phyloP scores from a whole-genome alignment of 495 filamentous ascomycete species.

The Hypoxylon rickii region DNA sequence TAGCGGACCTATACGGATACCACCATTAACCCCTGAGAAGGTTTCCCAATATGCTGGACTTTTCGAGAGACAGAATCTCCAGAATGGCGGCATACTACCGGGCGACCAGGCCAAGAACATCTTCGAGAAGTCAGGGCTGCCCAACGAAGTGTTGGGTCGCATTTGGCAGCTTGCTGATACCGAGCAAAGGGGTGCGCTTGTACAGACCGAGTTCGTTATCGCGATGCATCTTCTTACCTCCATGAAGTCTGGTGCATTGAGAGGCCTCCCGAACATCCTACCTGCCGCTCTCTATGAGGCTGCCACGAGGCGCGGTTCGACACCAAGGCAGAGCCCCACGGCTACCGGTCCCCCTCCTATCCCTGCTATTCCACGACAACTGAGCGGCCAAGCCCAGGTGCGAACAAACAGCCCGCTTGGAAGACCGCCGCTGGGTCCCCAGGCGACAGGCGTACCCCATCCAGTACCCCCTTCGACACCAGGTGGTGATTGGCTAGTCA shows the following conservation, averaged over 20 bases:
- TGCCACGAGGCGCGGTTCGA: conserved; percentile 68
- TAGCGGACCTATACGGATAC: conserved; percentile 78
- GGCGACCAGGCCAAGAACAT: conserved; percentile 91
- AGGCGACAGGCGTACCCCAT: conserved; percentile 42
- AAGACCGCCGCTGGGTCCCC: conserved; percentile 58
- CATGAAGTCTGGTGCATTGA: conserved; percentile 79
- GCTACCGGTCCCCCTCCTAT: conserved; percentile 41
- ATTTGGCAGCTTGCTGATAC: conserved; percentile 96
- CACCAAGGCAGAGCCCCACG: conserved; percentile 45
- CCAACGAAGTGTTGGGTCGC: conserved; percentile 85
- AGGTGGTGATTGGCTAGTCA: conserved; percentile 80
- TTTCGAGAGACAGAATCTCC: conserved; percentile 84
- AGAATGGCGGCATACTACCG: conserved; percentile 74
- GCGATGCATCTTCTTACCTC: conserved; percentile 97
- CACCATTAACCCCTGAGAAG: conserved; percentile 86
- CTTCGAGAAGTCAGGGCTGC: conserved; percentile 87
- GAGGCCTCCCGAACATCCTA: conserved; percentile 77
- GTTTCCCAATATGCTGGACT: conserved; percentile 81
- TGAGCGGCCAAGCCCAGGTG: conserved; percentile 49
- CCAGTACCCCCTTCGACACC: conserved; percentile 63
- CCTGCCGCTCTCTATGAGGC: conserved; percentile 91
- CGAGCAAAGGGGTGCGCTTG: conserved; percentile 87
- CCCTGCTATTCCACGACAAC: conserved; percentile 52
- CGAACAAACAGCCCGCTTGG: conserved; percentile 74
- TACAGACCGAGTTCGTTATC: conserved; percentile 91